phyloP scores from a whole-genome alignment of 2,329 filamentous ascomycete species.

The Trichoderma hamatum region DNA sequence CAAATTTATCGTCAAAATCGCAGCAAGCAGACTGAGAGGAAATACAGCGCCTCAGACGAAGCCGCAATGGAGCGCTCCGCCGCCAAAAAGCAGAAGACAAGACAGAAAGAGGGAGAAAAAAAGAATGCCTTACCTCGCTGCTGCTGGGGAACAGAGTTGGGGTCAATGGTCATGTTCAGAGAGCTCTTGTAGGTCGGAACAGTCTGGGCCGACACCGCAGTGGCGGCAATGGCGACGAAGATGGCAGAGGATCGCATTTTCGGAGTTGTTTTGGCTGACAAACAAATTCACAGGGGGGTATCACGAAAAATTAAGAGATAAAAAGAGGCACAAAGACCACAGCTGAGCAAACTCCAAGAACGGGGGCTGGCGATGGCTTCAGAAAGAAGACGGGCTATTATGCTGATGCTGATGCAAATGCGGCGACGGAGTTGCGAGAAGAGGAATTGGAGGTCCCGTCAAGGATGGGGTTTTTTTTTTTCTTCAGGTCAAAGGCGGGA shows the following conservation, averaged over 20 bases:
- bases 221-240: constrained; percentile 50
- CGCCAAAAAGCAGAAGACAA: not conserved
- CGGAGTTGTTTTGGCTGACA: constrained; percentile 30
- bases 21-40: not conserved
- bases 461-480: constrained; percentile 5
- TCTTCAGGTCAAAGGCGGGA: constrained; percentile 10
- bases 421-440: constrained; percentile 25
- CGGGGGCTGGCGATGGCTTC: constrained; percentile 3
- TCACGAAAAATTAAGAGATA: constrained; percentile 9
- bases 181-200: constrained; percentile 49
- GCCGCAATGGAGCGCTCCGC: not conserved
- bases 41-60: not conserved
- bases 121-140: constrained; percentile 44
- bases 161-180: constrained; percentile 48
- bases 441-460: constrained; percentile 7
- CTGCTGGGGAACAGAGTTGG: constrained; percentile 39
- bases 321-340: constrained; percentile 17
- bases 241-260: constrained; percentile 48
- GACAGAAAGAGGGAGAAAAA: constrained; percentile 27
- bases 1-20: not conserved
- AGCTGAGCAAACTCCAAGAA: constrained; percentile 17
- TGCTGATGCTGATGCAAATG: constrained; percentile 27
- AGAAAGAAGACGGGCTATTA: constrained; percentile 24
- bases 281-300: constrained; percentile 18
- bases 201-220: constrained; percentile 47